These are phyloP conservation scores for Hirschioporus abietinus DNA, from an alignment of 768 basidiomycete species.

Conservation along the genomic window DNA sequence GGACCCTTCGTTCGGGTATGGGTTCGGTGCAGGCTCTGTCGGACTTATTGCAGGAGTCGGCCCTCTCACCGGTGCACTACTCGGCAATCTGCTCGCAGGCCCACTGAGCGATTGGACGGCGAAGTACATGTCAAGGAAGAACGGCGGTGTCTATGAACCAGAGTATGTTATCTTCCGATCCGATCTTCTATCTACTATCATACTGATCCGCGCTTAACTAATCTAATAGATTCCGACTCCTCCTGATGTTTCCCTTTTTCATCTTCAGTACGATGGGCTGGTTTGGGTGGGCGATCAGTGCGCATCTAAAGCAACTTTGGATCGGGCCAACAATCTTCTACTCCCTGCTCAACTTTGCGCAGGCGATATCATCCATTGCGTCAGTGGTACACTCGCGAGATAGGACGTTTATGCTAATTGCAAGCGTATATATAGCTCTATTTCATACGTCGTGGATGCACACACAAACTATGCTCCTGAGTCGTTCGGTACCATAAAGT, in stretches of 20 bases:
- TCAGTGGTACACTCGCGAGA: not conserved
- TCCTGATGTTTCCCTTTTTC: constrained; percentile 10
- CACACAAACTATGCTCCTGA: constrained; percentile 12
- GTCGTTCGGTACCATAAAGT: constrained; percentile 11
- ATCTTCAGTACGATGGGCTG: constrained; percentile 10
- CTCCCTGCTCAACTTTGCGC: constrained; percentile 11
- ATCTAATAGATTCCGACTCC: constrained; percentile 7
- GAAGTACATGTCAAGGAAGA: constrained; percentile 10
- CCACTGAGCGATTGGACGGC: constrained; percentile 11
- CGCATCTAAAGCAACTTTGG: constrained; percentile 10
- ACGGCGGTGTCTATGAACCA: constrained; percentile 13
- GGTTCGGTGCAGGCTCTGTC: constrained; percentile 13
- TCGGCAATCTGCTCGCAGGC: constrained; percentile 8
- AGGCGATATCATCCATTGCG: constrained; percentile 10
- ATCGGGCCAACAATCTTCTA: constrained; percentile 11
- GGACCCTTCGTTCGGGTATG: constrained; percentile 12
- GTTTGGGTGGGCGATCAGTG: constrained; percentile 14
- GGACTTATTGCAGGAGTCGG: constrained; percentile 17
- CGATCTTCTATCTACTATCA: not conserved
- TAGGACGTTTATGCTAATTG: not conserved
- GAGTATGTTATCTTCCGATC: constrained; percentile 2
- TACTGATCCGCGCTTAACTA: not conserved
- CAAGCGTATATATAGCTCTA: constrained; percentile 1
- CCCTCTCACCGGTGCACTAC: constrained; percentile 12
- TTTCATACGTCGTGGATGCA: constrained; percentile 13